Conservation (phyloP, 495 filamentous ascomycete species). For the Cladorrhinum samala region DNA sequence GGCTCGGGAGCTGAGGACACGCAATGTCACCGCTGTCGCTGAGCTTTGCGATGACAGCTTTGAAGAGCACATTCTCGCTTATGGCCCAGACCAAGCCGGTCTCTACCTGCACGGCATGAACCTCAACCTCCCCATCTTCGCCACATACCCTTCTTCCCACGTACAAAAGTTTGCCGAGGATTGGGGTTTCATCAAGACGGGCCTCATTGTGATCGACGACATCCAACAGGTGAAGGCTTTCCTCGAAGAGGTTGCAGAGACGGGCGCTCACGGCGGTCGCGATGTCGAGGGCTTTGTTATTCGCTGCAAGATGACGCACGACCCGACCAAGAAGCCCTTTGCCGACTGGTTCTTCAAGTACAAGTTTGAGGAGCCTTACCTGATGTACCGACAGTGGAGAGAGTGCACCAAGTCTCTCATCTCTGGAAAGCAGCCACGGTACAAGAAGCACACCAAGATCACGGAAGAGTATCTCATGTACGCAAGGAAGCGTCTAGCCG, state of each 20-base stretch:
- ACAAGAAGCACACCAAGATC: slow-evolving; percentile 80
- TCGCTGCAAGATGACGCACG: slow-evolving; percentile 61
- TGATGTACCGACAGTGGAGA: slow-evolving; percentile 98
- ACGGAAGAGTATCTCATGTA: slow-evolving; percentile 86
- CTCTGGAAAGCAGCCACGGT: slow-evolving; percentile 61
- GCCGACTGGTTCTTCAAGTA: slow-evolving; percentile 99
- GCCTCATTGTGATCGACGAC: slow-evolving; percentile 71
- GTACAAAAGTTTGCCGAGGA: slow-evolving; percentile 85
- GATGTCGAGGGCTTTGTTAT: slow-evolving; percentile 98
- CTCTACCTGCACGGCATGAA: slow-evolving; percentile 96
- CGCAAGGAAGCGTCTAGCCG: slow-evolving; percentile 63
- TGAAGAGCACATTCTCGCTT: slow-evolving; percentile 94
- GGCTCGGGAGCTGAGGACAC: slow-evolving; percentile 62
- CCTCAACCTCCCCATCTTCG: slow-evolving; percentile 82
- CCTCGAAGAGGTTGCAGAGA: slow-evolving; percentile 75
- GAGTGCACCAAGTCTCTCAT: slow-evolving; percentile 94
- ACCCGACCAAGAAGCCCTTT: slow-evolving; percentile 39
- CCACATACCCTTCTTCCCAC: slow-evolving; percentile 68
- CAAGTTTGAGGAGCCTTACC: slow-evolving; percentile 97
- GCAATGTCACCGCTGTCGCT: slow-evolving; percentile 89
- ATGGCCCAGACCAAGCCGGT: slow-evolving; percentile 74
- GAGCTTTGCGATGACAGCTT: slow-evolving; percentile 95
- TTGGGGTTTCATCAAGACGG: slow-evolving; percentile 91
- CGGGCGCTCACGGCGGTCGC: slow-evolving; percentile 77
- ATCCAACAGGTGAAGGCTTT: slow-evolving; percentile 67